Base-by-base conservation (phyloP, 208 protist genomes). In the Trypanosoma conorhini region DNA sequence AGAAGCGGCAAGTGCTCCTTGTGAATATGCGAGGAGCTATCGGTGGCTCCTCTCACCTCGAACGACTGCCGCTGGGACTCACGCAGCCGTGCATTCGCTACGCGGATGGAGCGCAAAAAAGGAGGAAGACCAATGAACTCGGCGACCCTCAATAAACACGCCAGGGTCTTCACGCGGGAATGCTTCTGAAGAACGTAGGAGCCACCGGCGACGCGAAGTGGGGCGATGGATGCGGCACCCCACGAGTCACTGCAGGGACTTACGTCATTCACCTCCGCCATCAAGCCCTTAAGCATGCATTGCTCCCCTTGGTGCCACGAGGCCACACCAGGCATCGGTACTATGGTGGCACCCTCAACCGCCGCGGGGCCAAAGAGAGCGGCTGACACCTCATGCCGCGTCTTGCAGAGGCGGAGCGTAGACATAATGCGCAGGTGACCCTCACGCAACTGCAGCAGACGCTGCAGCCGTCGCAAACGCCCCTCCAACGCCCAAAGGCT, bases 91-190 rank as follows among this genome's bases (percentile, higher is more conserved):
- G 65, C 72, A 67, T 33, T 48, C 17, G 54, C 58, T 21, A 75
- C 51, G 8, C 91, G 87, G 55, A 96, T 89, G n/a, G 85, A 93
- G 9, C 91, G 86, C 58, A 96, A 72, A 69, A 96, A 92, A n/a
- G 83, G 82, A 2, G 91, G 91, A n/a, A 96, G 74, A 0, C 91
- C 91, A 67, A 91, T 93, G 50, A 92, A 83, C 66, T 90, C 80
- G 4, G 79, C 82, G 54, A 81, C 81, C 21, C 57, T 68, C 21
- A 96, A 70, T 15, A 96, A 62, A 17, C 26, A 33, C 2, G 73
- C 59, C 64, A 93, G 54, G 1, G 74, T 69, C n/a, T 66, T 61
- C 40, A 64, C 62, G 3, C 91, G 85, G 5, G 72, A 65, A 48
- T 59, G 61, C 48, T 75, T 69, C 5, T 91, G 84, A 52, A 88